Evolutionary conservation across 345 rosid species (phyloP).

Genomic region (Clarkia xantiana): DNA sequence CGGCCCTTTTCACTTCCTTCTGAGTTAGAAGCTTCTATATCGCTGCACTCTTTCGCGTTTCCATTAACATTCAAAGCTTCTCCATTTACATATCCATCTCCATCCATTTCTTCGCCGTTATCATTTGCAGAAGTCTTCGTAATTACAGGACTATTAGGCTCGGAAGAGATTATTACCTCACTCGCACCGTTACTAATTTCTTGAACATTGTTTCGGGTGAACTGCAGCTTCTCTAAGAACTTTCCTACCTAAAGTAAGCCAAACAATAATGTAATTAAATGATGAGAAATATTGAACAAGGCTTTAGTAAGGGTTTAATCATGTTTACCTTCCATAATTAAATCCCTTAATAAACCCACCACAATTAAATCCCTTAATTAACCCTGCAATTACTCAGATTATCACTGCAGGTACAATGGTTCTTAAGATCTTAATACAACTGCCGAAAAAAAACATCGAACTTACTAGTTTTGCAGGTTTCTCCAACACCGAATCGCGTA

Average conservation of each 20-base stretch:
- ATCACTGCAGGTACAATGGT: neutral
- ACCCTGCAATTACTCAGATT: too few relatives aligned
- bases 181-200: constrained; percentile 10
- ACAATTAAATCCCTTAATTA: too few relatives aligned
- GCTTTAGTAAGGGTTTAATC: neutral
- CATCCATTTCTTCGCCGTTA: constrained; percentile 6
- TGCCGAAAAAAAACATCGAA: constrained; percentile 1
- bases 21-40: constrained; percentile 16
- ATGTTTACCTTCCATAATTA: too few relatives aligned
- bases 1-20: constrained; percentile 27
- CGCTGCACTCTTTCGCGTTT: constrained; percentile 16
- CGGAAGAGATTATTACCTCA: constrained; percentile 9
- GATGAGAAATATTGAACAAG: constrained; percentile 2
- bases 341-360: too few relatives aligned
- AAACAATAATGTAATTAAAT: constrained; percentile 5
- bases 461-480: constrained; percentile 42
- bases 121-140: constrained; percentile 9
- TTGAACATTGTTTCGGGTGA: constrained; percentile 20
- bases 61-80: too few relatives aligned
- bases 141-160: constrained; percentile 6
- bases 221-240: constrained; percentile 43
- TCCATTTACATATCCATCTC: constrained; percentile 8
- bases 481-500: constrained; percentile 21
- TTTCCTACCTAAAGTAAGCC: constrained; percentile 43
- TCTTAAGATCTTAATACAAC: neutral